phyloP scores from a whole-genome alignment of 805 yeast species.

The Kuraishia hungarica region DNA sequence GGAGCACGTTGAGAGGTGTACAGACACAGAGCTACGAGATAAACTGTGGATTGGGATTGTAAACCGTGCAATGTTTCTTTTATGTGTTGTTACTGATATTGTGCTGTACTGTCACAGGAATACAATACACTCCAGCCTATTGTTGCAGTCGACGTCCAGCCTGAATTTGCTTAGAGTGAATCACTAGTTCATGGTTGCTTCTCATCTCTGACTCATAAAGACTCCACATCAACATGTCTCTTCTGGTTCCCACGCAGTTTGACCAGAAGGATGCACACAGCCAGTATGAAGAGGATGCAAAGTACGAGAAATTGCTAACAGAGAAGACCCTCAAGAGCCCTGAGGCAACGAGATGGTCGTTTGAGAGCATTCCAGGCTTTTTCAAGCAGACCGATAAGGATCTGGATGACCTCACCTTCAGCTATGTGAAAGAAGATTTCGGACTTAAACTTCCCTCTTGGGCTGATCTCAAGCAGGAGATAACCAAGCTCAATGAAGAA shows the following conservation, averaged over 20 bases:
- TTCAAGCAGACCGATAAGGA: slow-evolving; percentile 35
- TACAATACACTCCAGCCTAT: too few species aligned
- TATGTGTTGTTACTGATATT: too few species aligned
- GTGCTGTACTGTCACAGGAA: too few species aligned
- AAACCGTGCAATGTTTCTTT: too few species aligned
- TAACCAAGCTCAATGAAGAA: slow-evolving; percentile 26
- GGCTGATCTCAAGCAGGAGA: slow-evolving; percentile 24
- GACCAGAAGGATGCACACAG: slow-evolving; percentile 21
- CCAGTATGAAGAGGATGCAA: slow-evolving; percentile 10
- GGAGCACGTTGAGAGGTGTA: neutral
- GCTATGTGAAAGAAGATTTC: slow-evolving; percentile 31
- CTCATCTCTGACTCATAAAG: neutral
- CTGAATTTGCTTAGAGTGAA: too few species aligned
- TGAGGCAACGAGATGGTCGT: slow-evolving; percentile 28
- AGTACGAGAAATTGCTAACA: slow-evolving; percentile 8
- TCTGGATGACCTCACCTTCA: slow-evolving; percentile 39
- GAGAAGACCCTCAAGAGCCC: slow-evolving; percentile 10
- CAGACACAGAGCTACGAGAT: neutral
- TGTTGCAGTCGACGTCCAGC: too few species aligned
- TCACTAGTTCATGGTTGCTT: neutral
- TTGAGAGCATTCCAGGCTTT: slow-evolving; percentile 40
- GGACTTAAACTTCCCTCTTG: slow-evolving; percentile 34
- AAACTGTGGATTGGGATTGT: too few species aligned
- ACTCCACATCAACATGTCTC: neutral
- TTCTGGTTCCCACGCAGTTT: slow-evolving; percentile 1